phyloP scores from a whole-genome alignment of 805 yeast genomes.

The Helenozyma rhizophorensis region DNA sequence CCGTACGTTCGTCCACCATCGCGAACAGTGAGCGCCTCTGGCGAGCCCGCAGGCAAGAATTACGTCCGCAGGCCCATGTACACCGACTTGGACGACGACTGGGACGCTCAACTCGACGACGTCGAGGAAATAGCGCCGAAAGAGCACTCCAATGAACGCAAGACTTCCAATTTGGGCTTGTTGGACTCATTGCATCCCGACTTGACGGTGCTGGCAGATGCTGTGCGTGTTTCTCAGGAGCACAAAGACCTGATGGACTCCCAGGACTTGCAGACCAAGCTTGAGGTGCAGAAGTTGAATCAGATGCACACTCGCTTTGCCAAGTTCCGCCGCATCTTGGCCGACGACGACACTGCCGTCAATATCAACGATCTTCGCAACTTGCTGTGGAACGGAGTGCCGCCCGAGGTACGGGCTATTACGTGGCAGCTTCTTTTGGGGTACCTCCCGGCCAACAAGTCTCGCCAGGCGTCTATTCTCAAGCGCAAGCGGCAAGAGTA shows the following conservation, averaged over 20 bases:
- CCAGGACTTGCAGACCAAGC: slow-evolving; percentile 34
- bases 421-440: slow-evolving; percentile 91
- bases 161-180: slow-evolving; percentile 22
- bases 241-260: slow-evolving; percentile 39
- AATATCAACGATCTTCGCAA: slow-evolving; percentile 68
- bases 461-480: slow-evolving; percentile 66
- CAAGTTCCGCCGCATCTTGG: slow-evolving; percentile 62
- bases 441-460: slow-evolving; percentile 80
- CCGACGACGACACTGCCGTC: slow-evolving; percentile 41
- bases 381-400: slow-evolving; percentile 93
- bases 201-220: slow-evolving; percentile 22
- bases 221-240: slow-evolving; percentile 3
- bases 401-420: slow-evolving; percentile 70
- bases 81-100: slow-evolving; percentile 81
- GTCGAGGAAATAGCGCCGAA: slow-evolving; percentile 12
- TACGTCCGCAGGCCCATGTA: slow-evolving; percentile 28
- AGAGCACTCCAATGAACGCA: slow-evolving; percentile 25
- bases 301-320: slow-evolving; percentile 58
- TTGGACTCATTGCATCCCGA: slow-evolving; percentile 38
- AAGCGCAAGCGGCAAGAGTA: slow-evolving; percentile 84
- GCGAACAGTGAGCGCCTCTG: slow-evolving; percentile 5
- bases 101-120: slow-evolving; percentile 72
- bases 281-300: slow-evolving; percentile 52
- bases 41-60: too few species aligned
- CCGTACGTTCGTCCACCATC: slow-evolving; percentile 1